Evolutionary conservation across 2,329 filamentous ascomycete genomes (phyloP), one percentile per base, ranked within the genome.

Genomic region (Cadophora luteo-olivacea): DNA sequence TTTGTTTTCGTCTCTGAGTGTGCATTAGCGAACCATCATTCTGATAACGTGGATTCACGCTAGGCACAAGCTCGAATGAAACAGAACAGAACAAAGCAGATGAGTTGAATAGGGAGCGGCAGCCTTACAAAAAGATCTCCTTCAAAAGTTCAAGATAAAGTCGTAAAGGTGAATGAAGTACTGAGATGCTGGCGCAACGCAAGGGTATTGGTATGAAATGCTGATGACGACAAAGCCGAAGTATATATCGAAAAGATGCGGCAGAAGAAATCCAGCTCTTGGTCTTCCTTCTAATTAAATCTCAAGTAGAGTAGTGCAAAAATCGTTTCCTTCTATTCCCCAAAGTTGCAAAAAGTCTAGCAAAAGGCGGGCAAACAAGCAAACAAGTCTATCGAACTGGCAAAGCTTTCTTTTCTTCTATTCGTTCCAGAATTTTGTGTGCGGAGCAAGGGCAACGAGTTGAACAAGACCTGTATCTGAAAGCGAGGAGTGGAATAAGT

Each of bases 211-310:
- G 11, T 33, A 57, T 58, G 52, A 64, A 64, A 65, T 49, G 51
- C 63, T 54, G 49, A 57, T 25, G 32, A 64, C 24, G 51, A 48
- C 9, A 49, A 64, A 24, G 63, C 51, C 38, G 51, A 33, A 48
- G 24, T 58, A 60, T 36, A 63, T 52, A 51, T 14, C 25, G 48
- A 54, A 57, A 65, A 57, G 48, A 69, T 38, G 49, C 32, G 65
- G 33, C 51, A 69, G 57, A 69, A 68, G 71, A 72, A 74, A 74
- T 73, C 73, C 75, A 77, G 75, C 75, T 75, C 75, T 77, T 76
- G 75, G 75, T 76, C 55, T 74, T 74, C 69, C 74, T 68, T 65
- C 65, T 68, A 61, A 68, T 66, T 72, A 60, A 67, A 60, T 65
- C 52, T 54, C 61, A 67, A 70, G 67, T 67, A 69, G 57, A 29